Conservation (phyloP, 495 filamentous ascomycete species). For the Penicillium longicatenatum region DNA sequence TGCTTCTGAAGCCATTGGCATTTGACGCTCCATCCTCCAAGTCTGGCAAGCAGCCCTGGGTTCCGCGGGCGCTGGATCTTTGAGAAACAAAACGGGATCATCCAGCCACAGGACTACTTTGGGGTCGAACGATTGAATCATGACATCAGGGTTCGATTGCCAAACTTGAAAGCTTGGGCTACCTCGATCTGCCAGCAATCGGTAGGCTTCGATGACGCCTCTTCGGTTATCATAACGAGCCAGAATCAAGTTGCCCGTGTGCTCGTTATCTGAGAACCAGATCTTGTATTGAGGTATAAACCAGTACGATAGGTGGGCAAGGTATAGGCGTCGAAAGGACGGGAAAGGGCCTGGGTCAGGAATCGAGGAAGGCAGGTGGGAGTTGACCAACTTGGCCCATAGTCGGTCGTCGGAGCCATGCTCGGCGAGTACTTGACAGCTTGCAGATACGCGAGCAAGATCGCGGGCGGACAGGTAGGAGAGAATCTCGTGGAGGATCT, state of each 20-base stretch:
- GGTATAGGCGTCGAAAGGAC: conserved; percentile 69
- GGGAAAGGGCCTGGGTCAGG: conserved; percentile 54
- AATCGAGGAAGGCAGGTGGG: conserved; percentile 55
- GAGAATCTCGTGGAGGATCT: conserved; percentile 64
- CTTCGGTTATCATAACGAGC: conserved; percentile 69
- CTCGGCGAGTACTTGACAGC: conserved; percentile 55
- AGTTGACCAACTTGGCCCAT: conserved; percentile 65
- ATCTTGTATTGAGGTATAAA: conserved; percentile 78
- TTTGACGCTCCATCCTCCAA: conserved; percentile 42
- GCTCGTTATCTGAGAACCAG: conserved; percentile 79
- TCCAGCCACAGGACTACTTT: conserved; percentile 67
- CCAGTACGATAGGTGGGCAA: conserved; percentile 77
- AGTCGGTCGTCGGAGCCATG: conserved; percentile 57
- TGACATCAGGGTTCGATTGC: conserved; percentile 65
- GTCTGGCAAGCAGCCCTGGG: conserved; percentile 26
- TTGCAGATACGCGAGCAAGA: conserved; percentile 53
- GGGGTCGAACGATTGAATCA: conserved; percentile 75
- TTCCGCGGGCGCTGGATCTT: conserved; percentile 30
- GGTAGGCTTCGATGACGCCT: conserved; percentile 79
- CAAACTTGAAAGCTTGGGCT: conserved; percentile 56
- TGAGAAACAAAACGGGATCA: conserved; percentile 67
- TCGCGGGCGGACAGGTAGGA: conserved; percentile 60
- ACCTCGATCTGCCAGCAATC: conserved; percentile 65
- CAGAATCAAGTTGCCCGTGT: conserved; percentile 70
- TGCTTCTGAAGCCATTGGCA: conserved; percentile 54